These are phyloP conservation scores for Schizophyllum amplum DNA, from an alignment of 1,284 basidiomycete species.

Conservation along the genomic window DNA sequence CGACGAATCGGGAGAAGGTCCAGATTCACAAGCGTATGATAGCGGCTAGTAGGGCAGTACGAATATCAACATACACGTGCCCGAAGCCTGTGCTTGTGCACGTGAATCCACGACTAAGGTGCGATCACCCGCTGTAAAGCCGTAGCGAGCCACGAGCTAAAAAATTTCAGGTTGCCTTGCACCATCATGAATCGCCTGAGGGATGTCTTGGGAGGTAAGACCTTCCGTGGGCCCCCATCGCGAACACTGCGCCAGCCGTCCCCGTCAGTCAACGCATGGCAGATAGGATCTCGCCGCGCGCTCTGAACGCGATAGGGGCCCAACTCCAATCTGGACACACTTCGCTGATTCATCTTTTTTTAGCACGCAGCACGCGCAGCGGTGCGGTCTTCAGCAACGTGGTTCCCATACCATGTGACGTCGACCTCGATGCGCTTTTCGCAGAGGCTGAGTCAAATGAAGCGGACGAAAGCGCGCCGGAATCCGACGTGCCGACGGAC, in stretches of 20 bases:
- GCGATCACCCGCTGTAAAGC: too few relatives aligned
- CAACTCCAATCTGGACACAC: not conserved
- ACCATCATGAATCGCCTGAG: not conserved
- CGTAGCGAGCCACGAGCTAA: too few relatives aligned
- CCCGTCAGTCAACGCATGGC: not conserved
- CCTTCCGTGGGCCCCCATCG: not conserved
- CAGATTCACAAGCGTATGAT: too few relatives aligned
- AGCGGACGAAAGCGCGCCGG: not conserved
- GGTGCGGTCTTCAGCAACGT: not conserved
- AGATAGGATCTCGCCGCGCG: not conserved
- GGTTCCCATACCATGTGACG: not conserved
- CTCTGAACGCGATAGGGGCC: too few relatives aligned
- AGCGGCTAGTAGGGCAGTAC: too few relatives aligned
- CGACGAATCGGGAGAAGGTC: too few relatives aligned
- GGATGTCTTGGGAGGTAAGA: not conserved
- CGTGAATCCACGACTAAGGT: too few relatives aligned
- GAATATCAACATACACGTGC: too few relatives aligned
- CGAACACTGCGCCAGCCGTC: not conserved
- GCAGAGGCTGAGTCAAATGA: not conserved
- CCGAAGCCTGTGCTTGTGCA: too few relatives aligned
- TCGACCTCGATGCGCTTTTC: not conserved
- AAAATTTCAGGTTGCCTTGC: not conserved
- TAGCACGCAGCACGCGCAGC: not conserved
- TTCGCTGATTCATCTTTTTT: not conserved
- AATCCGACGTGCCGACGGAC: not conserved